Percentiles rank a stretch among this genome's conserved stretches.
Conservation (phyloP, 169 alveolate species). For the Plasmodium relictum region DNA sequence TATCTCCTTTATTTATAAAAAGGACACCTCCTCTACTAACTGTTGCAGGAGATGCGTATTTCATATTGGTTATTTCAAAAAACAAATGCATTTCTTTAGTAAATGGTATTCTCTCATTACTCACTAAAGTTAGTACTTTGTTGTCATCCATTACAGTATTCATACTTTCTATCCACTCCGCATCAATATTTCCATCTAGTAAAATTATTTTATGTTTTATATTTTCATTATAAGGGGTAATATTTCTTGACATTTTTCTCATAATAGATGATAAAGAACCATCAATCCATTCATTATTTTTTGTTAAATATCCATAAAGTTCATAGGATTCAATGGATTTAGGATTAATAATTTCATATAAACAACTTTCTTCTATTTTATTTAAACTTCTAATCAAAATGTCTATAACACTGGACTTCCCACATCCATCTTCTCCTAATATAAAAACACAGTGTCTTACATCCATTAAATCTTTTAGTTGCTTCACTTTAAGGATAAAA, state of each 20-base stretch:
- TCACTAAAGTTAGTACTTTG: conserved; percentile 95
- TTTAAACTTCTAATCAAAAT: conserved; percentile 88
- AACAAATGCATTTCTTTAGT: conserved; percentile 95
- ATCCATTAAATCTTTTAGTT: conserved; percentile 92
- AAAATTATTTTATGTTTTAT: conserved; percentile 93
- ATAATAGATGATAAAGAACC: conserved; percentile 96
- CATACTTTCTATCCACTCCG: conserved; percentile 98
- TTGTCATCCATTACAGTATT: conserved; percentile 98
- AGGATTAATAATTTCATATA: conserved; percentile 95
- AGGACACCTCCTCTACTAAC: conserved; percentile 98
- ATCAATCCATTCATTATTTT: conserved; percentile 97
- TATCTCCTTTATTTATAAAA: conserved; percentile 95
- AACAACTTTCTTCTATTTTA: conserved; percentile 90
- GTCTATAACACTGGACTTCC: conserved; percentile 96
- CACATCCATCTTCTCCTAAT: conserved; percentile 97
- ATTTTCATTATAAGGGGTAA: conserved; percentile 90
- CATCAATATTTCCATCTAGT: conserved; percentile 98
- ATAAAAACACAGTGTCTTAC: conserved; percentile 97
- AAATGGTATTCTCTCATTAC: conserved; percentile 96
- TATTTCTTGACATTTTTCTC: conserved; percentile 95
- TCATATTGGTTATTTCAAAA: conserved; percentile 95
- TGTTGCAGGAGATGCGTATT: conserved; percentile 98
- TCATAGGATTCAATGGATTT: conserved; percentile 96
- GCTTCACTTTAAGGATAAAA: conserved; percentile 88
- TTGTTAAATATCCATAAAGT: conserved; percentile 95